Base-by-base conservation (phyloP, 257 asterid genomes). In the Solanum rostratum region DNA sequence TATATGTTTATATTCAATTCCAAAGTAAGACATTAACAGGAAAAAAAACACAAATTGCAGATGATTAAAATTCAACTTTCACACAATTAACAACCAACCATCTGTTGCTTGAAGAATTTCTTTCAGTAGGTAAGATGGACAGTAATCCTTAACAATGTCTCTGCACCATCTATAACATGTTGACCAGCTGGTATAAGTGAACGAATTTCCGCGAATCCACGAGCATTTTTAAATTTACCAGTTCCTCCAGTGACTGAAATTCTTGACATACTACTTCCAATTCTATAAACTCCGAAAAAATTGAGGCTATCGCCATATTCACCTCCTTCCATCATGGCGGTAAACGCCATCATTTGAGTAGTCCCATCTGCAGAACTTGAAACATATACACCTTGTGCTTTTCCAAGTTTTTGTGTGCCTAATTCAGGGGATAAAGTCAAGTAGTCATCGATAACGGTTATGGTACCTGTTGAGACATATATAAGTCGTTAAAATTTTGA, bases 311-410 rank as follows among this genome's bases (percentile, higher is more conserved):
- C 93, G 27, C 93, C 93, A 12, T 87, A 90, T 80, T 90, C 93
- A 0, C 93, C 93, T 53, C 93, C 93, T 86, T 90, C 91, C 87
- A 90, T 80, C 93, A 90, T 55, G 55, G 91, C 90, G 0, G 91
- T 89, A 84, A 90, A 90, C 12, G 88, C 86, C 93, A 90, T 90
- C 93, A 90, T 89, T 81, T 90, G 93, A 11, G 90, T 89, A 41
- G 82, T 85, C 2, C 93, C 93, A 81, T 89, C 89, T 1, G 92
- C 93, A n/a, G 93, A 90, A 86, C 93, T 89, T 33, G 92, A 90
- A 1, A 90, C 89, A 66, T 90, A 90, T 43, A 90, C 90, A 19
- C 93, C 93, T 73, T 90, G 93, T 0, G 91, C 92, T 84, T 89
- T 89, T 10, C 93, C 93, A 53, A 90, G 81, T 1, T 79, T 82